Evolutionary conservation across 2,329 filamentous ascomycete genomes (phyloP).

Genomic region (Colletotrichum sp.): DNA sequence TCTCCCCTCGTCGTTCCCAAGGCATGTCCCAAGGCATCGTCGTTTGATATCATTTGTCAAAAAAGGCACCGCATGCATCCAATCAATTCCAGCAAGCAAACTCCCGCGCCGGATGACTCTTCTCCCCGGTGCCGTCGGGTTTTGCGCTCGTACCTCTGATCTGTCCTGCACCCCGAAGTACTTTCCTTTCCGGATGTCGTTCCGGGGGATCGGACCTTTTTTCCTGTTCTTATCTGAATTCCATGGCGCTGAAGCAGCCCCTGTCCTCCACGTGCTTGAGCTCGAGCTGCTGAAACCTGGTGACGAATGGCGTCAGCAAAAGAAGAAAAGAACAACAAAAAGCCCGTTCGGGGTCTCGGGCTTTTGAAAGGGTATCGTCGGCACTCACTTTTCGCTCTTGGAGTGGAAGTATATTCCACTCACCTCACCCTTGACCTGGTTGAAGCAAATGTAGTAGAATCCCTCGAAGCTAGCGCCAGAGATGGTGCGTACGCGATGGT

Average conservation of each 20-base stretch:
- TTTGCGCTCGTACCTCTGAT: not conserved
- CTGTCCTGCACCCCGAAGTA: not conserved
- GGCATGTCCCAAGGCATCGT: slow-evolving; percentile 6
- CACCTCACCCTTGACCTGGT: slow-evolving; percentile 84
- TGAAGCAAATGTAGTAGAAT: slow-evolving; percentile 99
- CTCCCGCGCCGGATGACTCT: not conserved
- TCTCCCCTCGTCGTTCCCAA: not conserved
- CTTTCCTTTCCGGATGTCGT: not conserved
- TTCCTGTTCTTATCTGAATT: slow-evolving; percentile 63
- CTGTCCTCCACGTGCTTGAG: slow-evolving; percentile 85
- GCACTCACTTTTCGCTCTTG: slow-evolving; percentile 91
- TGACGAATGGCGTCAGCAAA: slow-evolving; percentile 1
- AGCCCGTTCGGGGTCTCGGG: not conserved
- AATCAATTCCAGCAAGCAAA: not conserved
- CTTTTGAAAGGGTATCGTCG: not conserved
- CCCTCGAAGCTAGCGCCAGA: slow-evolving; percentile 96
- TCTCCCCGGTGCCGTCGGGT: not conserved
- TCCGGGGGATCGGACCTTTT: not conserved
- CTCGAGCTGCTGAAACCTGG: slow-evolving; percentile 89
- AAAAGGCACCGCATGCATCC: not conserved
- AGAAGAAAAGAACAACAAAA: not conserved
- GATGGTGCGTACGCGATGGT: slow-evolving; percentile 90
- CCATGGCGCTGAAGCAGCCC: slow-evolving; percentile 84
- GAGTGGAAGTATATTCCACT: slow-evolving; percentile 97
- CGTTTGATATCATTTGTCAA: slow-evolving; percentile 19